phyloP scores from a whole-genome alignment of 1,284 basidiomycete genomes.

The Kwoniella shivajii region DNA sequence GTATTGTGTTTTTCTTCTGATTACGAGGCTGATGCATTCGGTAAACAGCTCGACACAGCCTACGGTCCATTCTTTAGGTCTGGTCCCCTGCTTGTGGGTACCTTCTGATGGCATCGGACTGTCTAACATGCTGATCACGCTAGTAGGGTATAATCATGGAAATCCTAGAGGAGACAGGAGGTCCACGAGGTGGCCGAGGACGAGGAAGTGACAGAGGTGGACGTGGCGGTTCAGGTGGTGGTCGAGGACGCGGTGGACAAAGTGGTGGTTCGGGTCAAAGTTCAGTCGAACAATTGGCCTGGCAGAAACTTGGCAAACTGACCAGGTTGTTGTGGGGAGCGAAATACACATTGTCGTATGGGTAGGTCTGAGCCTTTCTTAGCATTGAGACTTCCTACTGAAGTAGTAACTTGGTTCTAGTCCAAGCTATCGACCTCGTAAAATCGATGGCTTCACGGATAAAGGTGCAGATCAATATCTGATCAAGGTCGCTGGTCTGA shows the following conservation, averaged over 20 bases:
- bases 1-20: conserved; percentile 4
- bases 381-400: not conserved
- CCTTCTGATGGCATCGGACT: not conserved
- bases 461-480: conserved; percentile 22
- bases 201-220: conserved; percentile 26
- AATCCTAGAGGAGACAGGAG: conserved; percentile 16
- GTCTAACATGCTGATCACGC: not conserved
- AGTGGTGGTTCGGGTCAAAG: not conserved
- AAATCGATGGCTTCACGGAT: conserved; percentile 28
- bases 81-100: conserved; percentile 40
- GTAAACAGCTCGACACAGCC: conserved; percentile 50
- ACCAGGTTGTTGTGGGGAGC: conserved; percentile 18
- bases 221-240: conserved; percentile 16
- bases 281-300: not conserved
- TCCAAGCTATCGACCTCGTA: conserved; percentile 15
- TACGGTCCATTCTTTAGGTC: conserved; percentile 49
- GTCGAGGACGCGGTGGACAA: conserved; percentile 15
- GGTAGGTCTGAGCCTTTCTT: not conserved
- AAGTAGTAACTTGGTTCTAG: not conserved
- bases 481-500: conserved; percentile 26
- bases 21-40: no score
- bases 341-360: conserved; percentile 27
- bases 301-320: conserved; percentile 15
- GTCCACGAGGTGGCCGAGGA: conserved; percentile 12
- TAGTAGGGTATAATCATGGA: conserved; percentile 1